These are phyloP conservation scores for Bruguiera gymnorhiza DNA, from an alignment of 345 rosid species.

Conservation along the genomic window DNA sequence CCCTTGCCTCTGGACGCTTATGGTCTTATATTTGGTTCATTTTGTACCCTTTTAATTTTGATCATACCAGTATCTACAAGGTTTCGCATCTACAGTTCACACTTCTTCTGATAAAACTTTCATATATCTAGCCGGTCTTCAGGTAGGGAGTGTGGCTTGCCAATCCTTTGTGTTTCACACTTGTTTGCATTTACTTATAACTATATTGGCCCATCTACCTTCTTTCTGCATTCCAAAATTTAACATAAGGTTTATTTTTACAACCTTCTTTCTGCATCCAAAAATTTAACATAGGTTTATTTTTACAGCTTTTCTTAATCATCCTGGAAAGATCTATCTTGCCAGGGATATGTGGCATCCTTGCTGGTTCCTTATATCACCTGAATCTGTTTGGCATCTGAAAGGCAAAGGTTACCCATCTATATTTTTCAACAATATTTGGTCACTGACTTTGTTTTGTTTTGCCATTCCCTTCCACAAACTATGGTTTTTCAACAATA, in stretches of 20 bases:
- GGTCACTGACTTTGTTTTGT: too few species aligned
- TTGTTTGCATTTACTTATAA: neutral
- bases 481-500: too few species aligned
- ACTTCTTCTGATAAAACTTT: slow-evolving; percentile 87
- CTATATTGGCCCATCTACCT: neutral
- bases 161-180: neutral
- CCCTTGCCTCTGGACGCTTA: slow-evolving; percentile 83
- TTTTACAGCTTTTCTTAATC: slow-evolving; percentile 84
- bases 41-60: slow-evolving; percentile 80
- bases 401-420: slow-evolving; percentile 63
- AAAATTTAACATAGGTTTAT: too few species aligned
- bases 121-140: slow-evolving; percentile 92
- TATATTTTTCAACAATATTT: neutral
- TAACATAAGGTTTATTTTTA: slow-evolving; percentile 23
- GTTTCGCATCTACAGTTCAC: slow-evolving; percentile 60
- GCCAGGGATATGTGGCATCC: slow-evolving; percentile 82
- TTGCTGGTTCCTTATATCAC: slow-evolving; percentile 88
- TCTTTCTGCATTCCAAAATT: slow-evolving; percentile 2
- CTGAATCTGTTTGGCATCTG: slow-evolving; percentile 73
- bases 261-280: too few species aligned
- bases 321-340: slow-evolving; percentile 73
- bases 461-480: too few species aligned
- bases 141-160: slow-evolving; percentile 43
- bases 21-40: slow-evolving; percentile 86
- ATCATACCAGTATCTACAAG: slow-evolving; percentile 88